Conservation (phyloP, 116 monocot species). For the Thalassia testudinum region DNA sequence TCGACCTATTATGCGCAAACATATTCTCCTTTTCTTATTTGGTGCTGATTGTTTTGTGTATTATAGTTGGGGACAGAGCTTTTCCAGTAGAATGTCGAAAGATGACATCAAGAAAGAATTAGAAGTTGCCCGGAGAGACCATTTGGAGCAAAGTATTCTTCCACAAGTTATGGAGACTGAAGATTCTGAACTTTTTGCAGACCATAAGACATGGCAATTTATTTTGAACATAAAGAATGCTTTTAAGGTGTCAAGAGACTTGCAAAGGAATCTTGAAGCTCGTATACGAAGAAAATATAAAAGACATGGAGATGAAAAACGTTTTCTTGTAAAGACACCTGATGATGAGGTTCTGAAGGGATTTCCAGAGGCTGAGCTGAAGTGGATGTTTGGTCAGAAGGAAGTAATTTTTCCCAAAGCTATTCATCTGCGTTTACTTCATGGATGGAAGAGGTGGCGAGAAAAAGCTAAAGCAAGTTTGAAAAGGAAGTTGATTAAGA, state of each 20-base stretch:
- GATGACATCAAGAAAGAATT: conserved; percentile 39
- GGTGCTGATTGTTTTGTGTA: conserved; percentile 2
- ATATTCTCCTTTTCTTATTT: background rate
- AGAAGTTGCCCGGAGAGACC: conserved; percentile 38
- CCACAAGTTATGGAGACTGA: conserved; percentile 45
- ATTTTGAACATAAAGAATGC: conserved; percentile 28
- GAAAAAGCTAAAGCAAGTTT: conserved; percentile 57
- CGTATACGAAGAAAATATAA: conserved; percentile 37
- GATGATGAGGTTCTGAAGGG: conserved; percentile 51
- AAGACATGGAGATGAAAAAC: conserved; percentile 48
- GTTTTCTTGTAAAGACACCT: conserved; percentile 42
- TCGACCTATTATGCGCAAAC: too few species aligned
- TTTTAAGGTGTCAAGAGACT: conserved; percentile 39
- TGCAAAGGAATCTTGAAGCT: conserved; percentile 63
- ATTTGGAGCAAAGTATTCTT: conserved; percentile 51
- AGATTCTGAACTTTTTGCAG: conserved; percentile 23
- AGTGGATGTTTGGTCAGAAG: conserved; percentile 77
- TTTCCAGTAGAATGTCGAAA: conserved; percentile 18
- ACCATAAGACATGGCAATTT: conserved; percentile 28
- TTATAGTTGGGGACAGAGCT: conserved; percentile 20
- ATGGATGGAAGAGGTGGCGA: conserved; percentile 93
- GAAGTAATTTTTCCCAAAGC: conserved; percentile 65
- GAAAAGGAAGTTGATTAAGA: conserved; percentile 49
- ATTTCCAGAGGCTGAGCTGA: conserved; percentile 67
- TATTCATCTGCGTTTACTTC: conserved; percentile 38